Evolutionary conservation across 495 filamentous ascomycete genomes (phyloP).

Genomic region (Gamarada debralockiae): DNA sequence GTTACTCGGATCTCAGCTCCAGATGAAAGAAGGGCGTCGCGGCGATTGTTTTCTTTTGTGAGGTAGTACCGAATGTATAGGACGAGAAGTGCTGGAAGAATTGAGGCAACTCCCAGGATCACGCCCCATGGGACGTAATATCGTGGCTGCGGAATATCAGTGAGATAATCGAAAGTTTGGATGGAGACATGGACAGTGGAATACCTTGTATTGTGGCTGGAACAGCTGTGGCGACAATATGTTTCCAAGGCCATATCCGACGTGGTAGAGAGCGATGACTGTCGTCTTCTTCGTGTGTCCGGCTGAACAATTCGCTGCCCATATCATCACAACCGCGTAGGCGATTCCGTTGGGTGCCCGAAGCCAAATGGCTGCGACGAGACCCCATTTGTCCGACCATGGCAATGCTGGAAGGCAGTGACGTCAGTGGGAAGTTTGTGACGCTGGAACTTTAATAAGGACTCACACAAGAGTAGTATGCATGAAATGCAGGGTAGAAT

Average conservation of each 20-base stretch:
- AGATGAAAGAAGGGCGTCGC: conserved; percentile 20
- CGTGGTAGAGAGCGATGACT: background rate
- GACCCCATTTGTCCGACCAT: conserved; percentile 40
- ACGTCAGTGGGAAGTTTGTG: too few species aligned
- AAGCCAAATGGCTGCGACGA: conserved; percentile 36
- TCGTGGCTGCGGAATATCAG: conserved; percentile 36
- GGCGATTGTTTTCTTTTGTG: conserved; percentile 47
- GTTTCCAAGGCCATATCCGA: conserved; percentile 6
- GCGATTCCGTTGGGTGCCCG: conserved; percentile 34
- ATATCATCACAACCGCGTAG: conserved; percentile 35
- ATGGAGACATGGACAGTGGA: background rate
- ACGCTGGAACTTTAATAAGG: background rate
- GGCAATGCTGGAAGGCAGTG: conserved; percentile 49
- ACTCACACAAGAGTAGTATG: background rate
- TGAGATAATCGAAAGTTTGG: conserved; percentile 6
- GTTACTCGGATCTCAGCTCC: conserved; percentile 44
- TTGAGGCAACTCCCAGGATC: conserved; percentile 32
- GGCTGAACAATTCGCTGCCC: background rate
- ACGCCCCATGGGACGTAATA: conserved; percentile 39
- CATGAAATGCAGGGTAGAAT: conserved; percentile 26
- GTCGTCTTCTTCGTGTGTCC: conserved; percentile 9
- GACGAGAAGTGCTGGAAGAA: conserved; percentile 55
- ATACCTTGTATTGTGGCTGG: conserved; percentile 15
- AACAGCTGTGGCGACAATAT: conserved; percentile 6
- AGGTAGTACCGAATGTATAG: conserved; percentile 58